Evolutionary conservation across 768 basidiomycete species (phyloP).

Genomic region (Suillus discolor): DNA sequence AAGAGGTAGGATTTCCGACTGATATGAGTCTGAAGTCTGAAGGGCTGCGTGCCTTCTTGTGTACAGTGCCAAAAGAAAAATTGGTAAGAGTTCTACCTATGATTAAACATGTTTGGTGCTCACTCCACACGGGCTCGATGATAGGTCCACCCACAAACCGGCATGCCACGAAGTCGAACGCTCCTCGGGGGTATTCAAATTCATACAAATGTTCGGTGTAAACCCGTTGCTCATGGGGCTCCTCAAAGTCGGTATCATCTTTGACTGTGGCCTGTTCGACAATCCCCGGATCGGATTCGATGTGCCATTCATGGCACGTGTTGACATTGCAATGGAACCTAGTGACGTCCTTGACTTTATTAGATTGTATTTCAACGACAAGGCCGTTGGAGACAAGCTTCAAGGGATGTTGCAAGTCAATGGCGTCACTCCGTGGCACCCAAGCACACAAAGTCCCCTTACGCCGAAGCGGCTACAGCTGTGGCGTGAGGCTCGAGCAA

Average conservation of each 20-base stretch:
- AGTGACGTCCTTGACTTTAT: constrained; percentile 3
- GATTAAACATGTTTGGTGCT: not conserved
- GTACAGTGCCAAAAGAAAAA: constrained; percentile 19
- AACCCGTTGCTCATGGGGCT: constrained; percentile 10
- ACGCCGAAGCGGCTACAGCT: constrained; percentile 8
- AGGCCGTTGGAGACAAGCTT: constrained; percentile 7
- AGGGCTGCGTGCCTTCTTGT: not conserved
- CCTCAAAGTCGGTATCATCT: constrained; percentile 16
- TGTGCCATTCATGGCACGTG: constrained; percentile 17
- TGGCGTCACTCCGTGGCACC: not conserved
- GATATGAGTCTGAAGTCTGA: not conserved
- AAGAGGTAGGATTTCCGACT: constrained; percentile 6
- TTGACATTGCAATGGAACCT: constrained; percentile 20
- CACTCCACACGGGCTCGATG: not conserved
- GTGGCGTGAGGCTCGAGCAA: constrained; percentile 13
- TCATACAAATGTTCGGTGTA: constrained; percentile 13
- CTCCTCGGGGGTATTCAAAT: constrained; percentile 17
- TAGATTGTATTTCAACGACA: constrained; percentile 14
- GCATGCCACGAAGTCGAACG: constrained; percentile 15
- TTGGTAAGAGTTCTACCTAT: constrained; percentile 10
- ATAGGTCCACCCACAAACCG: constrained; percentile 19
- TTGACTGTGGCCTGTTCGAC: constrained; percentile 14
- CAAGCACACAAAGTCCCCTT: constrained; percentile 8
- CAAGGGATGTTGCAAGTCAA: constrained; percentile 21
- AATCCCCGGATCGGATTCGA: constrained; percentile 17